Percentiles rank a stretch among this genome's conserved stretches.
Evolutionary conservation across 495 filamentous ascomycete genomes (phyloP).

Genomic region (Tuber microsphaerosporum): DNA sequence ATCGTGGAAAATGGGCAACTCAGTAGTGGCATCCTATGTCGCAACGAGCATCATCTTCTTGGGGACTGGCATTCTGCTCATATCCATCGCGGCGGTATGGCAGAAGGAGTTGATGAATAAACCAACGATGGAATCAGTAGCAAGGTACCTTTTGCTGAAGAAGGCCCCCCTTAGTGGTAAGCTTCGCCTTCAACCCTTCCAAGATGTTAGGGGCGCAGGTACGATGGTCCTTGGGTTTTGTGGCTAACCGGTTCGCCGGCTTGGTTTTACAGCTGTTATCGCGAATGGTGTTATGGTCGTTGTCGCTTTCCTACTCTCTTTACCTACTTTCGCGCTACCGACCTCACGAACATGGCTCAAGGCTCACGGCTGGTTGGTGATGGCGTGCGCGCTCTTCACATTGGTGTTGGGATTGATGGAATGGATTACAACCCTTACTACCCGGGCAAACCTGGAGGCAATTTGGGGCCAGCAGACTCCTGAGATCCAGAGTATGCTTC

Average conservation of each 20-base stretch:
- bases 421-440: constrained; percentile 64
- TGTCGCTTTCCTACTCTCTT: constrained; percentile 51
- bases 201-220: not conserved
- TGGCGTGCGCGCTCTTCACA: constrained; percentile 57
- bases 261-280: constrained; percentile 50
- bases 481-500: constrained; percentile 55
- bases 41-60: constrained; percentile 56
- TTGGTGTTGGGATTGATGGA: constrained; percentile 58
- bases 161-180: constrained; percentile 48
- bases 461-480: constrained; percentile 53
- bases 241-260: not conserved
- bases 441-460: constrained; percentile 50
- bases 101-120: constrained; percentile 47
- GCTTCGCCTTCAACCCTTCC: not conserved
- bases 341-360: constrained; percentile 54
- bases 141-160: constrained; percentile 56
- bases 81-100: constrained; percentile 57
- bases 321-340: constrained; percentile 56
- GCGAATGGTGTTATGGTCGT: constrained; percentile 59
- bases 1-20: constrained; percentile 50
- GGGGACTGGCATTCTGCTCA: constrained; percentile 55
- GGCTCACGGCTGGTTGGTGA: constrained; percentile 54
- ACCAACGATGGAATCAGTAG: constrained; percentile 52
- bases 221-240: not conserved
- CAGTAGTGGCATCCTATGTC: constrained; percentile 54